Evolutionary conservation across 1,284 basidiomycete species (phyloP).

Genomic region (Somion occarium): DNA sequence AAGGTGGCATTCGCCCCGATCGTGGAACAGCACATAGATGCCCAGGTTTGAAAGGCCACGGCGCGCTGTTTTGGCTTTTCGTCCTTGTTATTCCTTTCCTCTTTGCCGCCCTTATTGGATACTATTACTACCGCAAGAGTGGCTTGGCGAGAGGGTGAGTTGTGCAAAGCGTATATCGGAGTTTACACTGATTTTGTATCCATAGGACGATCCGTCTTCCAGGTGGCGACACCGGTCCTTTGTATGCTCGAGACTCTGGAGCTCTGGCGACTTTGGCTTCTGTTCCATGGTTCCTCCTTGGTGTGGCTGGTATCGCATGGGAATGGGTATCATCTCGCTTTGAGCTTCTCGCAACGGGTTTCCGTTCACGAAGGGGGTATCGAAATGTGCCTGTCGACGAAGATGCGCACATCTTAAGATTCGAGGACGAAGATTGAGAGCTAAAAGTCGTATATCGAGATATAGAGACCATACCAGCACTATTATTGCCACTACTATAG

Average conservation of each 20-base stretch:
- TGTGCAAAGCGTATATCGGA: conserved; percentile 5
- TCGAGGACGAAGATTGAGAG: conserved; percentile 72
- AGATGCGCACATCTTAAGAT: conserved; percentile 79
- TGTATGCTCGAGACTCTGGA: conserved; percentile 45
- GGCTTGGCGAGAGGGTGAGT: conserved; percentile 70
- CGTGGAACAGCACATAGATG: conserved; percentile 70
- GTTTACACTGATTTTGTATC: conserved; percentile 10
- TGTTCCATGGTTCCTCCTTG: conserved; percentile 84
- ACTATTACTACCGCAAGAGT: conserved; percentile 74
- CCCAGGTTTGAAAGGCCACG: conserved; percentile 70
- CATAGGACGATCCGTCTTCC: conserved; percentile 76
- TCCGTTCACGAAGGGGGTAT: conserved; percentile 64
- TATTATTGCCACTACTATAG: too few species aligned
- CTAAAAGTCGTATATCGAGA: not conserved
- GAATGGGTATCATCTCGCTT: conserved; percentile 51
- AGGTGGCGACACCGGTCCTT: conserved; percentile 40
- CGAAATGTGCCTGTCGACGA: conserved; percentile 82
- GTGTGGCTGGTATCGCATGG: conserved; percentile 70
- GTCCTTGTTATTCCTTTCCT: conserved; percentile 71
- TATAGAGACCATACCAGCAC: not conserved
- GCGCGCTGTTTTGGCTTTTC: conserved; percentile 79
- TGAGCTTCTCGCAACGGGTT: conserved; percentile 36
- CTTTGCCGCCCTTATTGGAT: conserved; percentile 69
- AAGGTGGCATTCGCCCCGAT: conserved; percentile 72
- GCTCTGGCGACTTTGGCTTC: conserved; percentile 70